A percentile compares a stretch with the other conserved stretches of the same genome.
These are phyloP conservation scores for Ilyonectria mors-panacis DNA, from an alignment of 2,329 filamentous ascomycete genomes.

Conservation along the genomic window DNA sequence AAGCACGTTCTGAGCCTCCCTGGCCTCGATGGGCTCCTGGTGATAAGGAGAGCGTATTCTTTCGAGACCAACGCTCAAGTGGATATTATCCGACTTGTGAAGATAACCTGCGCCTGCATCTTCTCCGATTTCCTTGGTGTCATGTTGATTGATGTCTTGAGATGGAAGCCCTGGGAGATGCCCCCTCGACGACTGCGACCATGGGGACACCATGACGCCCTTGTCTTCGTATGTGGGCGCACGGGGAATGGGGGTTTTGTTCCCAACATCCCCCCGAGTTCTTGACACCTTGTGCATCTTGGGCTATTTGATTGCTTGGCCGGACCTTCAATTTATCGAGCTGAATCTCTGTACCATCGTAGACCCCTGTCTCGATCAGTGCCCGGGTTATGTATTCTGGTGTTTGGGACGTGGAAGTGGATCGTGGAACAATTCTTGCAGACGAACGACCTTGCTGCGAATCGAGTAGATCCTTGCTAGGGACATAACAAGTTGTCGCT, in stretches of 20 bases:
- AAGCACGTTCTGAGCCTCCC: background rate
- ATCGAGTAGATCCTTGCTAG: background rate
- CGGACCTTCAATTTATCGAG: background rate
- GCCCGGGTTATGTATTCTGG: conserved; percentile 24
- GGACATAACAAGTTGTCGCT: background rate
- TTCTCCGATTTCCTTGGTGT: background rate
- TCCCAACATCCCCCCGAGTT: background rate
- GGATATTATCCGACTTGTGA: background rate
- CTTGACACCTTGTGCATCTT: background rate
- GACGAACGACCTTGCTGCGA: background rate
- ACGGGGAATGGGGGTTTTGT: background rate
- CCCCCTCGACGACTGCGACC: background rate
- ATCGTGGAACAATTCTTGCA: background rate
- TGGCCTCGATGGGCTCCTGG: too few relatives aligned
- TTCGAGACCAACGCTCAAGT: background rate
- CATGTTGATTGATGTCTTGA: background rate
- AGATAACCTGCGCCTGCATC: too few relatives aligned
- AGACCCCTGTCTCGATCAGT: conserved; percentile 41
- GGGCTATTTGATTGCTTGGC: background rate
- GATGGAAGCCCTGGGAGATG: background rate
- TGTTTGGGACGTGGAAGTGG: background rate
- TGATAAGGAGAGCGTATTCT: background rate
- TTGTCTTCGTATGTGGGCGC: conserved; percentile 38
- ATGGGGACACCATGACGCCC: conserved; percentile 37
- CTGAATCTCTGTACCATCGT: conserved; percentile 31